Conservation (phyloP, 106 monocot genomes). For the Apostasia shenzhenica region DNA sequence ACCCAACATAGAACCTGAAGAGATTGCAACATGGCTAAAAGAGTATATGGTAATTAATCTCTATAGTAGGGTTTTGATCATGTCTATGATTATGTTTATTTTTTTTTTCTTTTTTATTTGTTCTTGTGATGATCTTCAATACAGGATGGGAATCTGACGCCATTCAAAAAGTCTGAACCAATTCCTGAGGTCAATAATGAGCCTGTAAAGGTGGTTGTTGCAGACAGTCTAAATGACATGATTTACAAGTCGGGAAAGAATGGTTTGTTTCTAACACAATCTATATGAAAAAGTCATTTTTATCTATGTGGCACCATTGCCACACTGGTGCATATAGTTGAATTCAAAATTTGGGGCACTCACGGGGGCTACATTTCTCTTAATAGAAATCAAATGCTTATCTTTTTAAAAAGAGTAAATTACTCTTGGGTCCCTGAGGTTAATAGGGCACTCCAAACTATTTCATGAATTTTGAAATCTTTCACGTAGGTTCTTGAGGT, state of each 20-base stretch:
- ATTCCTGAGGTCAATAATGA: conserved; percentile 80
- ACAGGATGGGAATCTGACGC: conserved; percentile 71
- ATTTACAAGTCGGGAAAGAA: conserved; percentile 80
- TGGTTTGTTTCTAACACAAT: conserved; percentile 31
- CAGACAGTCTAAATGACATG: conserved; percentile 56
- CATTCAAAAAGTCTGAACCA: conserved; percentile 79
- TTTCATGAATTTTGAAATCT: not conserved
- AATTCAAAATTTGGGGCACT: not conserved
- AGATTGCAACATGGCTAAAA: conserved; percentile 63
- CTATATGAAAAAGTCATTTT: not conserved
- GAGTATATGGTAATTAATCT: conserved; percentile 41
- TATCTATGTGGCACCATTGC: too few species aligned
- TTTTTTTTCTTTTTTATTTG: not conserved
- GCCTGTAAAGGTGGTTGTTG: conserved; percentile 89
- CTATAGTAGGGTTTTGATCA: not conserved
- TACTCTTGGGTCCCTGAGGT: not conserved
- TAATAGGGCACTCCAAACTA: not conserved
- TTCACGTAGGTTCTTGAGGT: not conserved
- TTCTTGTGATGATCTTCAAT: not conserved
- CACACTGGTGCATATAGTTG: not conserved
- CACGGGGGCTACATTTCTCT: not conserved
- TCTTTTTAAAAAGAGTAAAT: not conserved
- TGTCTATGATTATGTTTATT: not conserved
- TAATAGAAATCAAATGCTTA: not conserved
- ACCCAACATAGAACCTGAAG: conserved; percentile 49